These are phyloP conservation scores for Hypsizygus ulmarius DNA, from an alignment of 1,284 basidiomycete species.

Conservation along the genomic window DNA sequence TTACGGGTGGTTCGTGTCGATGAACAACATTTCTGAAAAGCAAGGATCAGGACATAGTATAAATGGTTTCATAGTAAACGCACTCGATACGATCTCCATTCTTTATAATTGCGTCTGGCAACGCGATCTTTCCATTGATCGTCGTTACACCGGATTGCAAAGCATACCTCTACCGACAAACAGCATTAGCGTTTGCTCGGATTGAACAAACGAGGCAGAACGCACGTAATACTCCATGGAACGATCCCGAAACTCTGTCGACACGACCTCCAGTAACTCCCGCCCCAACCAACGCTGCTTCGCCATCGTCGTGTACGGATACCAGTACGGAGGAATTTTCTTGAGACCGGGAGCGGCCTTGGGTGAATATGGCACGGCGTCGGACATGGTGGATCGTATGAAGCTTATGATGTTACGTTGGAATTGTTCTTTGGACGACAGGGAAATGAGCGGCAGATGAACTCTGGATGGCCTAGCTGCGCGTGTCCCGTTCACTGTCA, in stretches of 20 bases:
- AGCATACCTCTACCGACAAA: conserved; percentile 69
- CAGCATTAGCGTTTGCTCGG: conserved; percentile 7
- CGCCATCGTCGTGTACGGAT: conserved; percentile 86
- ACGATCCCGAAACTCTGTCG: conserved; percentile 87
- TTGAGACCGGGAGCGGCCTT: conserved; percentile 49
- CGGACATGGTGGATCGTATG: conserved; percentile 48
- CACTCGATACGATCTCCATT: conserved; percentile 93
- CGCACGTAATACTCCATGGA: conserved; percentile 91
- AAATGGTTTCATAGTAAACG: conserved; percentile 27
- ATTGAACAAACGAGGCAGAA: conserved; percentile 18
- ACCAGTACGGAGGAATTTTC: conserved; percentile 77
- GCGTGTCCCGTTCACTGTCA: conserved; percentile 9
- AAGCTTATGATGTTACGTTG: conserved; percentile 50
- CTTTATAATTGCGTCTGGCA: conserved; percentile 75
- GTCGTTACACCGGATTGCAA: conserved; percentile 93
- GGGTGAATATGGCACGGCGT: conserved; percentile 27
- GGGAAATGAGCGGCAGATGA: conserved; percentile 43
- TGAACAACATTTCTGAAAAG: conserved; percentile 83
- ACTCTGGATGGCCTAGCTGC: conserved; percentile 27
- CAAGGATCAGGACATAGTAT: conserved; percentile 4
- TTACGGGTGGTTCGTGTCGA: conserved; percentile 94
- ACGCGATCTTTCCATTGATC: conserved; percentile 84
- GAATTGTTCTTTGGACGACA: conserved; percentile 51
- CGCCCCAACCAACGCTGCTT: conserved; percentile 88
- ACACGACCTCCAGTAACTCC: conserved; percentile 83